phyloP scores from a whole-genome alignment of 176 grass and related monocot species.

The Bromus sterilis region DNA sequence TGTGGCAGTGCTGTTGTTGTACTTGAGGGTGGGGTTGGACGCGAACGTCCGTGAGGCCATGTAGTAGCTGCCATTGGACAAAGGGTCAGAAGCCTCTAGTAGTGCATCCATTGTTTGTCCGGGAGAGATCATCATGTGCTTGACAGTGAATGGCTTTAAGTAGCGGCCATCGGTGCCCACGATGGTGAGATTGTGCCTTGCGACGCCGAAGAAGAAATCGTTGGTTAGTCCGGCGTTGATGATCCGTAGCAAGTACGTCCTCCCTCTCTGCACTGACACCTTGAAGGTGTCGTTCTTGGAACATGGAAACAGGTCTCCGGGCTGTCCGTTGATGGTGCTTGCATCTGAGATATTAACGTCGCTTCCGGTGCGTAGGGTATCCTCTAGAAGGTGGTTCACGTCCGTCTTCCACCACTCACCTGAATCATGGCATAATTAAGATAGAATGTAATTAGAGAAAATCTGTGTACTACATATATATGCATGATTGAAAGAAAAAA shows the following conservation, averaged over 20 bases:
- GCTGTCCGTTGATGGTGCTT: too few species aligned
- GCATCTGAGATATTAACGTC: too few species aligned
- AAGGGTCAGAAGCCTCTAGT: background rate
- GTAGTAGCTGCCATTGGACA: background rate
- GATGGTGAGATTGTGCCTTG: background rate
- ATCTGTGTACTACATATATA: too few species aligned
- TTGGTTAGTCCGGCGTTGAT: background rate
- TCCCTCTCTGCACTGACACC: background rate
- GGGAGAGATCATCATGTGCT: background rate
- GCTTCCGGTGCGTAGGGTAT: too few species aligned
- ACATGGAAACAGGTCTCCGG: too few species aligned
- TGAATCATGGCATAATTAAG: too few species aligned
- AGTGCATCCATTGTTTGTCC: background rate
- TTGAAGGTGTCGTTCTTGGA: background rate
- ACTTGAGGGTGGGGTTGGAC: background rate
- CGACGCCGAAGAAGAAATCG: background rate
- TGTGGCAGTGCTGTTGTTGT: background rate
- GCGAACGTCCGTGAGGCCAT: background rate
- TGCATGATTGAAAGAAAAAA: too few species aligned
- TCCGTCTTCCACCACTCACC: too few species aligned
- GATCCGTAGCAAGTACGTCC: background rate
- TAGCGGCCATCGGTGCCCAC: background rate
- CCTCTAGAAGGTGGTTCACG: too few species aligned
- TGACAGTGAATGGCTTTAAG: background rate
- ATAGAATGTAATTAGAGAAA: too few species aligned